These are phyloP conservation scores for Penicillium decumbens DNA, from an alignment of 2,329 filamentous ascomycete species.

Conservation along the genomic window DNA sequence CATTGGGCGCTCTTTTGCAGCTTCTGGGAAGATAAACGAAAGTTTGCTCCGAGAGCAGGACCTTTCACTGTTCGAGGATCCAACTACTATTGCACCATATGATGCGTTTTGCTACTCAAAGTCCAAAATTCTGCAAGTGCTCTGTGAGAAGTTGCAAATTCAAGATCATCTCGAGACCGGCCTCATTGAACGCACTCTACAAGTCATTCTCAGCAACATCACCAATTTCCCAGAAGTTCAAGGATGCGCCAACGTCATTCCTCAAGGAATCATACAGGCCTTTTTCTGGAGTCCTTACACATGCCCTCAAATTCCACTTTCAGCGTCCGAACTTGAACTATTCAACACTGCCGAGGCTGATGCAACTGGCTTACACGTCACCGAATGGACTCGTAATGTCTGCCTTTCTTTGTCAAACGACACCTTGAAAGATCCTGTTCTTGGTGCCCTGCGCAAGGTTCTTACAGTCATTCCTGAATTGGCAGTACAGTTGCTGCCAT, in stretches of 20 bases:
- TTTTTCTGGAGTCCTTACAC: conserved; percentile 42
- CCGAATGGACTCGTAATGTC: conserved; percentile 35
- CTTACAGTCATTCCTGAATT: conserved; percentile 63
- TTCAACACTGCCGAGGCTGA: conserved; percentile 14
- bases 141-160: conserved; percentile 59
- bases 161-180: conserved; percentile 48
- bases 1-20: conserved; percentile 75
- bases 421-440: conserved; percentile 60
- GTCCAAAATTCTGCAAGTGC: conserved; percentile 56
- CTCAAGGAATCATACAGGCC: conserved; percentile 36
- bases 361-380: conserved; percentile 19
- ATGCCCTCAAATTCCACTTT: conserved; percentile 33
- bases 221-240: conserved; percentile 27
- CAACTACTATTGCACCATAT: conserved; percentile 3
- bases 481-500: conserved; percentile 71
- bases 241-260: conserved; percentile 36
- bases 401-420: conserved; percentile 54
- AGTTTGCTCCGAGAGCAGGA: conserved; percentile 45
- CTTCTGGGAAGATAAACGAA: conserved; percentile 60
- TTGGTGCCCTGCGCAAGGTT: conserved; percentile 64
- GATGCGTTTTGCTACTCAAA: conserved; percentile 48
- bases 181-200: conserved; percentile 44
- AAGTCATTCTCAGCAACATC: conserved; percentile 40
- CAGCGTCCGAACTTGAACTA: conserved; percentile 17
- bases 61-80: conserved; percentile 21